Conservation (phyloP, 2,329 filamentous ascomycete genomes). For the Tolypocladium tundrense region DNA sequence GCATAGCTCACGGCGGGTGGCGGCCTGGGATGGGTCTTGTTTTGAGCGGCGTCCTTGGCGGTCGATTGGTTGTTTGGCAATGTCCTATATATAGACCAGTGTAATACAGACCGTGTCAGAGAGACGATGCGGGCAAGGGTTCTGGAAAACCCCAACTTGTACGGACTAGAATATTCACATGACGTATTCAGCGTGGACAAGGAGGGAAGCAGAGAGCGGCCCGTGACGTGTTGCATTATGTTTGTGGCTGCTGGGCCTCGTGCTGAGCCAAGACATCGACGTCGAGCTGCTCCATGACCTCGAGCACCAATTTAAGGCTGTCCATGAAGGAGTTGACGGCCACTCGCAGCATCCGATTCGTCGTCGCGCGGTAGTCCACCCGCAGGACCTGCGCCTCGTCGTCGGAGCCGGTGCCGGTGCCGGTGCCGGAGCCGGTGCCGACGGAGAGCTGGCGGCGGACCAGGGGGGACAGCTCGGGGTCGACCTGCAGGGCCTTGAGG, state of each 20-base stretch:
- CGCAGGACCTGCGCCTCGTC: conserved; percentile 42
- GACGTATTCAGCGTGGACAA: background rate
- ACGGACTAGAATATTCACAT: background rate
- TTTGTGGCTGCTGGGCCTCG: conserved; percentile 5
- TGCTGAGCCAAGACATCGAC: conserved; percentile 57
- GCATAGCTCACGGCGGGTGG: background rate
- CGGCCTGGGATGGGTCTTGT: background rate
- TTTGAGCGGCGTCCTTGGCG: background rate
- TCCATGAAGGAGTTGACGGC: conserved; percentile 97
- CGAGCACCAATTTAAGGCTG: conserved; percentile 70
- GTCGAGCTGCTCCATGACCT: conserved; percentile 86
- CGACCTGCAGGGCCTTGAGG: conserved; percentile 66
- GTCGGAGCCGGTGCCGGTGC: conserved; percentile 8
- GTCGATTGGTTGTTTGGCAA: background rate
- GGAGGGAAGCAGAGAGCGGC: background rate
- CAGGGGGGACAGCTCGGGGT: conserved; percentile 78
- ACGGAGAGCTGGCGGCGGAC: conserved; percentile 64
- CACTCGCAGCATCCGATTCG: conserved; percentile 92
- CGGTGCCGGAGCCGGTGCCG: conserved; percentile 13
- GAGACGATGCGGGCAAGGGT: background rate
- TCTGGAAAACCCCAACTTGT: background rate
- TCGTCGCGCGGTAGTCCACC: conserved; percentile 75
- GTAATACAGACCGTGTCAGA: background rate
- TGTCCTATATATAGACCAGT: background rate
- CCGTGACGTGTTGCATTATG: background rate